phyloP scores from a whole-genome alignment of 176 grass and related monocot species.

The Bonia amplexicaulis region DNA sequence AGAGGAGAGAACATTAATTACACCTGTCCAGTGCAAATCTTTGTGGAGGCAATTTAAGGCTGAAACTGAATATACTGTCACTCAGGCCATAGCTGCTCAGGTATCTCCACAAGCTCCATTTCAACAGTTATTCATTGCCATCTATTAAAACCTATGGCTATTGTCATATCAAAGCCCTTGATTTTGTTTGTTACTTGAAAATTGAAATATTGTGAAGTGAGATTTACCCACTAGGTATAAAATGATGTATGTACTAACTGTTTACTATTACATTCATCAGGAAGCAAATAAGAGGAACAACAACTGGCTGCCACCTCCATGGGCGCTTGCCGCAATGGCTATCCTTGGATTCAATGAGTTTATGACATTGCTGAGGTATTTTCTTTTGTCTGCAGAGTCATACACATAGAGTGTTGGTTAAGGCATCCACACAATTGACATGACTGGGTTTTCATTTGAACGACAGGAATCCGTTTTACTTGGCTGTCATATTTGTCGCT shows the following conservation, averaged over 20 bases:
- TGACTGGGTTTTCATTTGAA: conserved; percentile 28
- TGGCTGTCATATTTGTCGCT: conserved; percentile 70
- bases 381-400: conserved; percentile 5
- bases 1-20: conserved; percentile 72
- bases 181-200: neutral
- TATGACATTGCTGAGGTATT: conserved; percentile 90
- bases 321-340: conserved; percentile 87
- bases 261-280: conserved; percentile 37
- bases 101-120: conserved; percentile 27
- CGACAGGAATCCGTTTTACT: conserved; percentile 78
- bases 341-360: conserved; percentile 97
- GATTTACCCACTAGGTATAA: neutral
- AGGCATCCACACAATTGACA: neutral
- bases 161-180: neutral
- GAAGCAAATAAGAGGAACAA: conserved; percentile 98
- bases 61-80: conserved; percentile 90
- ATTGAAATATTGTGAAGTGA: neutral
- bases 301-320: conserved; percentile 93
- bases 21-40: conserved; percentile 87
- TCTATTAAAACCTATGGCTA: neutral
- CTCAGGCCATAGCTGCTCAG: conserved; percentile 90
- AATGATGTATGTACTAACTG: neutral
- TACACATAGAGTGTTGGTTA: neutral
- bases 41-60: conserved; percentile 93
- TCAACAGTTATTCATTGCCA: neutral